A percentile compares a stretch with the other conserved stretches of the same genome.
These are phyloP conservation scores for Fusarium tricinctum DNA, from an alignment of 2,329 filamentous ascomycete species.

Conservation along the genomic window DNA sequence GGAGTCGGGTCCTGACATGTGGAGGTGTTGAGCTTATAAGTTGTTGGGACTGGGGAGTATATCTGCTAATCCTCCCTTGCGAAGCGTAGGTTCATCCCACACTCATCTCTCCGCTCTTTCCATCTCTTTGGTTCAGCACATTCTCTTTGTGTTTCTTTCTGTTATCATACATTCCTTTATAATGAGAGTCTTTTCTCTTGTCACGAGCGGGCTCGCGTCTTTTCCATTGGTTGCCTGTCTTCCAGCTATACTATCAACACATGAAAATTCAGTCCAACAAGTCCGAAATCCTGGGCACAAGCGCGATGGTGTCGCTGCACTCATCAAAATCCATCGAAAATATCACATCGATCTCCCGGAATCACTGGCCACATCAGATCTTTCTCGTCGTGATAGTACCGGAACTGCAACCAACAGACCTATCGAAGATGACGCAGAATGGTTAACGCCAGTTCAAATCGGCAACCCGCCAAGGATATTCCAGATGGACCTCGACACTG, in stretches of 20 bases:
- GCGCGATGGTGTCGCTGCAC: conserved; percentile 53
- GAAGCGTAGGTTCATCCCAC: neutral
- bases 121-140: conserved; percentile 4
- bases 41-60: conserved; percentile 19
- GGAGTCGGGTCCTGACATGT: conserved; percentile 14
- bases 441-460: conserved; percentile 58
- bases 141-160: conserved; percentile 11
- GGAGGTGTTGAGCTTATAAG: conserved; percentile 14
- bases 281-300: conserved; percentile 55
- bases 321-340: conserved; percentile 55
- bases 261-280: conserved; percentile 52
- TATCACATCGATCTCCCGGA: conserved; percentile 53
- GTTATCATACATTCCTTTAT: conserved; percentile 28
- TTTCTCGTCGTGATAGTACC: conserved; percentile 47
- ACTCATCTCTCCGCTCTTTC: conserved; percentile 1
- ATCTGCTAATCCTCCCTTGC: neutral
- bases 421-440: conserved; percentile 54
- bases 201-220: conserved; percentile 32
- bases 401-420: conserved; percentile 52
- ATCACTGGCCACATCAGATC: conserved; percentile 26
- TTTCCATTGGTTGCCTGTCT: conserved; percentile 24
- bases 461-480: conserved; percentile 60
- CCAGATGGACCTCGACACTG: conserved; percentile 62
- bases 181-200: conserved; percentile 29
- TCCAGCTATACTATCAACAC: conserved; percentile 8